Conservation (phyloP, 1,139 yeast genomes). For the Lizanozyma gosingica region DNA sequence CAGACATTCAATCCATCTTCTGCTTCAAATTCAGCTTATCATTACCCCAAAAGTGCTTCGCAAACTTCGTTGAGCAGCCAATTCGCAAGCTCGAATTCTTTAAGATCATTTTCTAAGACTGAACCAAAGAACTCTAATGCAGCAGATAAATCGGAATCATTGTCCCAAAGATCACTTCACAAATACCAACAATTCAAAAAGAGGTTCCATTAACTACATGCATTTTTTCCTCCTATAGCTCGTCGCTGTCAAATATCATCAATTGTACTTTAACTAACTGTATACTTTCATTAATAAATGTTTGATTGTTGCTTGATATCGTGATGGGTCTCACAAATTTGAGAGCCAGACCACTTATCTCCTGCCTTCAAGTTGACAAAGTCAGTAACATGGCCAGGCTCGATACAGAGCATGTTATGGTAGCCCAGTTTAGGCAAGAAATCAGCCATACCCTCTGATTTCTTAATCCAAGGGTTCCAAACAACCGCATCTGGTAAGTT, state of each 20-base stretch:
- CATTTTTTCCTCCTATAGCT: background rate
- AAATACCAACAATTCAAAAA: slow-evolving; percentile 24
- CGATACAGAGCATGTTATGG: slow-evolving; percentile 84
- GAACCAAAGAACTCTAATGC: too few relatives aligned
- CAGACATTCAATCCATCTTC: too few relatives aligned
- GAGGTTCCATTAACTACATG: slow-evolving; percentile 13
- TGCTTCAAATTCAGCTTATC: too few relatives aligned
- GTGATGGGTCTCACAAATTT: slow-evolving; percentile 33
- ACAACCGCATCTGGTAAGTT: slow-evolving; percentile 85
- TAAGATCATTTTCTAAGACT: too few relatives aligned
- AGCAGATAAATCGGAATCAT: slow-evolving; percentile 4
- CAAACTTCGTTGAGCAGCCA: too few relatives aligned
- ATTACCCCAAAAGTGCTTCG: too few relatives aligned
- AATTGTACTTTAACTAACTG: slow-evolving; percentile 3
- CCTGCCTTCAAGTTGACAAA: slow-evolving; percentile 59
- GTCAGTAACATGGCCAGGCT: slow-evolving; percentile 80
- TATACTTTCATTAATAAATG: slow-evolving; percentile 17
- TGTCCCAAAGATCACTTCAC: slow-evolving; percentile 13
- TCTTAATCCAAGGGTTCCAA: slow-evolving; percentile 95
- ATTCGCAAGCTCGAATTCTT: background rate
- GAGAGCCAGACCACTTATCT: slow-evolving; percentile 61
- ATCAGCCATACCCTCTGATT: slow-evolving; percentile 74
- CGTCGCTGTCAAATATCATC: too few relatives aligned
- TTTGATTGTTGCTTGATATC: slow-evolving; percentile 36
- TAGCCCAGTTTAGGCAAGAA: slow-evolving; percentile 81